Evolutionary conservation across 768 basidiomycete species (phyloP).

Genomic region (Leccinum fibrillosum): DNA sequence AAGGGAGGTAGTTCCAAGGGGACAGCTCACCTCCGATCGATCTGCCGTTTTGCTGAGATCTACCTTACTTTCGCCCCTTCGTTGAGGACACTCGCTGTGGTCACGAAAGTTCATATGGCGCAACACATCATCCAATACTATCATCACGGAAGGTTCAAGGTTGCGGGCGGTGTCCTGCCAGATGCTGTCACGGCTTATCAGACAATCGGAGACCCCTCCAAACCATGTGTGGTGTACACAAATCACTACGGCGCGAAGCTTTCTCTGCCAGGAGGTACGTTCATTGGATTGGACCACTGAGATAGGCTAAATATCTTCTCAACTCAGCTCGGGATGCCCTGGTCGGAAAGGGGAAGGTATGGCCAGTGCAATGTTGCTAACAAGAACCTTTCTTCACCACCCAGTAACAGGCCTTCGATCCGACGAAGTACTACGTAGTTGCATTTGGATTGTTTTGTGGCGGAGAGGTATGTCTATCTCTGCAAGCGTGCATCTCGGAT

Average conservation of each 20-base stretch:
- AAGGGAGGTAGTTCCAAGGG: not conserved
- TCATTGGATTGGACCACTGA: conserved; percentile 7
- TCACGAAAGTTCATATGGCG: conserved; percentile 5
- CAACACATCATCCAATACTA: conserved; percentile 39
- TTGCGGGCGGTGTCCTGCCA: conserved; percentile 51
- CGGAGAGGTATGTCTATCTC: conserved; percentile 46
- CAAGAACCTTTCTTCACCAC: not conserved
- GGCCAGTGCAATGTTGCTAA: not conserved
- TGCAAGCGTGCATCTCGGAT: not conserved
- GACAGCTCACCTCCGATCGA: not conserved
- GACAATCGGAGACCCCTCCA: conserved; percentile 48
- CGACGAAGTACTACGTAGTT: conserved; percentile 51
- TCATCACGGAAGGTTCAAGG: conserved; percentile 51
- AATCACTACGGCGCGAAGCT: conserved; percentile 55
- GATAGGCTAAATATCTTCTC: conserved; percentile 30
- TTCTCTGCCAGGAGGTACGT: conserved; percentile 39
- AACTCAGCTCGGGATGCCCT: conserved; percentile 43
- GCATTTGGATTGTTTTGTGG: conserved; percentile 57
- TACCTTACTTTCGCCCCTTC: not conserved
- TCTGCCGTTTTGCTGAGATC: not conserved
- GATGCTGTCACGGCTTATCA: conserved; percentile 57
- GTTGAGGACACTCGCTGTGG: not conserved
- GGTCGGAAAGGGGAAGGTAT: conserved; percentile 49
- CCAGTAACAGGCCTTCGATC: conserved; percentile 41
- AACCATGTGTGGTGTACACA: conserved; percentile 53